Conservation (phyloP, 345 rosid species). For the Gossypium mustelinum region DNA sequence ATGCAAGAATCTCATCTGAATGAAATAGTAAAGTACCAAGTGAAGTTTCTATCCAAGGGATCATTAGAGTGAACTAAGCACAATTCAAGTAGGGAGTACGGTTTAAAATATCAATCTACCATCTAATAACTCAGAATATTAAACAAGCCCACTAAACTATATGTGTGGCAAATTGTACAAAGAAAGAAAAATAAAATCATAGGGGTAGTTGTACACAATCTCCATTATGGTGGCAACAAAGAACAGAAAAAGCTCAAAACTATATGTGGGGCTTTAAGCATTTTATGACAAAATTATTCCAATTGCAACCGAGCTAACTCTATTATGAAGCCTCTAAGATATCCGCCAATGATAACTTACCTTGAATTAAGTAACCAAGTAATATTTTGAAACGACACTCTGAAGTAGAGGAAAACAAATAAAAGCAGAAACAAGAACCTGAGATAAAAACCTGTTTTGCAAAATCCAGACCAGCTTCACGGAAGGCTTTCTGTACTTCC, state of each 20-base stretch:
- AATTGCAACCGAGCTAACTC: not conserved
- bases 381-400: not conserved
- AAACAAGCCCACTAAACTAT: not conserved
- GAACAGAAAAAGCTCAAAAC: not conserved
- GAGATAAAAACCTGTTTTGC: conserved; percentile 92
- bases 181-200: no score
- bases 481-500: conserved; percentile 97
- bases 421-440: conserved; percentile 53
- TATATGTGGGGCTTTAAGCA: not conserved
- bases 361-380: not conserved
- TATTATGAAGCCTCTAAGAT: conserved; percentile 2
- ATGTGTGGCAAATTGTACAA: not conserved
- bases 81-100: not conserved
- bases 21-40: not conserved
- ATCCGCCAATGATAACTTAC: not conserved
- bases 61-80: not conserved
- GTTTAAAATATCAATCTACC: not conserved
- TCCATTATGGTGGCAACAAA: not conserved
- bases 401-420: conserved; percentile 18
- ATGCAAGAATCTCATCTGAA: not conserved
- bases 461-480: conserved; percentile 88
- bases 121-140: not conserved
- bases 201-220: not conserved
- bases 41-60: not conserved
- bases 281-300: not conserved